phyloP scores from a whole-genome alignment of 352 stramenopile genomes.

The Elongisporangium undulatum region DNA sequence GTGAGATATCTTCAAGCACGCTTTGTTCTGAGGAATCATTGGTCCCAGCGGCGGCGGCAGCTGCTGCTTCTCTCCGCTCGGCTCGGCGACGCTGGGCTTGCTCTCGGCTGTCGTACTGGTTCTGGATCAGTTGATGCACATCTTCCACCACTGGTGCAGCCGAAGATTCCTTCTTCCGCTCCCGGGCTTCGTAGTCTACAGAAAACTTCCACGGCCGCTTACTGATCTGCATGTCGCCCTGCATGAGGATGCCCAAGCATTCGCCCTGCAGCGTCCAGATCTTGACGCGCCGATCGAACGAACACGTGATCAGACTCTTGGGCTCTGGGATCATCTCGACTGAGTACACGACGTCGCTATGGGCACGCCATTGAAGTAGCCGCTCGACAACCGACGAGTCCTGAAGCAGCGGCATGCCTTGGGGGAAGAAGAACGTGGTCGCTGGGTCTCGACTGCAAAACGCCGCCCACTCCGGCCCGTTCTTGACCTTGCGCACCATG shows the following conservation, averaged over 20 bases:
- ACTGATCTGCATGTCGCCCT: constrained; percentile 52
- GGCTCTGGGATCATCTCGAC: constrained; percentile 68
- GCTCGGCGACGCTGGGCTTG: constrained; percentile 13
- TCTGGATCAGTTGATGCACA: constrained; percentile 33
- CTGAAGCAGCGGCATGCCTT: constrained; percentile 40
- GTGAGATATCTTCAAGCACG: constrained; percentile 35
- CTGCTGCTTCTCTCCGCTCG: constrained; percentile 13
- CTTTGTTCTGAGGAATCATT: constrained; percentile 4
- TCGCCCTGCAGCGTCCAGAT: constrained; percentile 63
- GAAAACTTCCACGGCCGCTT: constrained; percentile 56
- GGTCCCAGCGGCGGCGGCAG: constrained; percentile 8
- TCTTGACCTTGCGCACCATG: constrained; percentile 67
- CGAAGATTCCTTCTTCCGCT: constrained; percentile 58
- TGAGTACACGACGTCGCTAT: constrained; percentile 74
- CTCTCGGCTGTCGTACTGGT: constrained; percentile 1
- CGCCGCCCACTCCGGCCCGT: constrained; percentile 54
- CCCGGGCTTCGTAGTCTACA: constrained; percentile 69
- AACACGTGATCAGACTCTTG: constrained; percentile 67
- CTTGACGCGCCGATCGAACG: constrained; percentile 74
- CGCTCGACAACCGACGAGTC: constrained; percentile 21
- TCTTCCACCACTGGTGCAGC: constrained; percentile 57
- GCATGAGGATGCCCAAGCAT: constrained; percentile 70
- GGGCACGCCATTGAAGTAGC: constrained; percentile 60
- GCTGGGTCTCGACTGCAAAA: constrained; percentile 47
- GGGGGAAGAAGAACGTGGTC: constrained; percentile 55